Conservation (phyloP, 805 yeast genomes). For the Tetrapisispora namnaoensis region DNA sequence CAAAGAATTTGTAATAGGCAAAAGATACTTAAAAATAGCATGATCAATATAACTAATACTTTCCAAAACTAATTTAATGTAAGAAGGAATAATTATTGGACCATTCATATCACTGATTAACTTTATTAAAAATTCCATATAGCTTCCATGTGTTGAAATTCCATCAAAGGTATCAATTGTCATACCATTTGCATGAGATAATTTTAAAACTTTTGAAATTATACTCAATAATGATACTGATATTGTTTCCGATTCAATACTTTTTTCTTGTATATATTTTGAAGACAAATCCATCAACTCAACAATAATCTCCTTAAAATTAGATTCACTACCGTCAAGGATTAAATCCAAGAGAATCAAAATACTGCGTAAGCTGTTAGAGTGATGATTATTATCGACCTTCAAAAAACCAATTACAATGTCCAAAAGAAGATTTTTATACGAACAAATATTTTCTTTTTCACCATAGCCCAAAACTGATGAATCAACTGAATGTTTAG, state of each 20-base stretch:
- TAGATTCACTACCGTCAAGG: conserved; percentile 48
- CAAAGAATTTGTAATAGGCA: conserved; percentile 42
- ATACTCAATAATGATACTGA: conserved; percentile 27
- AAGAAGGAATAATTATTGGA: conserved; percentile 28
- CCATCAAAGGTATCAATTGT: conserved; percentile 26
- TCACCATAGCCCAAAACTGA: conserved; percentile 22
- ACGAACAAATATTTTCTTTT: conserved; percentile 39
- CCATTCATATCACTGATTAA: conserved; percentile 40
- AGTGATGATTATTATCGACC: conserved; percentile 23
- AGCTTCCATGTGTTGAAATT: conserved; percentile 23
- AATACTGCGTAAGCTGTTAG: conserved; percentile 34
- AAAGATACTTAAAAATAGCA: conserved; percentile 45
- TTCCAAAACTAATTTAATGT: conserved; percentile 38
- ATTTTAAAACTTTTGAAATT: conserved; percentile 23
- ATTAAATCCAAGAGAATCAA: conserved; percentile 39
- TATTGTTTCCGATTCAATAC: conserved; percentile 22
- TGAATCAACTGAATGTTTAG: conserved; percentile 49
- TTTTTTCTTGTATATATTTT: conserved; percentile 17
- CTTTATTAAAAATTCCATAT: conserved; percentile 38
- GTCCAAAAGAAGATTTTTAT: conserved; percentile 44
- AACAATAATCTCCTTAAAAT: conserved; percentile 39
- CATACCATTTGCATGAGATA: conserved; percentile 26
- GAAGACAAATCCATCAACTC: conserved; percentile 32
- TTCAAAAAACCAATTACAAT: conserved; percentile 40
- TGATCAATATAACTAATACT: conserved; percentile 42